These are phyloP conservation scores for Yarrowia osloensis DNA, from an alignment of 805 yeast species.

Conservation along the genomic window DNA sequence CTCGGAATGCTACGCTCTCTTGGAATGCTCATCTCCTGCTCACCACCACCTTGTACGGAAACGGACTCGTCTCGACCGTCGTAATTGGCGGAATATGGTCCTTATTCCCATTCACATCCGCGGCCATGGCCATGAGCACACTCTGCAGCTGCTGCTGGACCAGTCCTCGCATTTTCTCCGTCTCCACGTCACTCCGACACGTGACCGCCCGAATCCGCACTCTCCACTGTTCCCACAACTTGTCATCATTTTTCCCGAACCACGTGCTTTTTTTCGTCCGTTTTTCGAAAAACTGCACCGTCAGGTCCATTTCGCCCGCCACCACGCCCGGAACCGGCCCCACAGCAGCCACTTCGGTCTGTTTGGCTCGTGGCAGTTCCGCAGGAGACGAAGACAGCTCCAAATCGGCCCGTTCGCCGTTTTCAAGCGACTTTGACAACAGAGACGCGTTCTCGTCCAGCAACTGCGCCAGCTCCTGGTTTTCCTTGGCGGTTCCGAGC, in stretches of 20 bases:
- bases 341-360: background rate
- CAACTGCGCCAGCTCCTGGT: constrained; percentile 51
- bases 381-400: background rate
- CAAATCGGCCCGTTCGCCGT: constrained; percentile 31
- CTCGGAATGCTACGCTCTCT: no score
- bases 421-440: constrained; percentile 38
- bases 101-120: constrained; percentile 56
- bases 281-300: constrained; percentile 41
- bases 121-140: constrained; percentile 51
- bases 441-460: constrained; percentile 45
- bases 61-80: constrained; percentile 65
- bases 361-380: background rate
- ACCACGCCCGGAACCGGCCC: constrained; percentile 1
- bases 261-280: constrained; percentile 32
- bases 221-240: constrained; percentile 73
- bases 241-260: constrained; percentile 43
- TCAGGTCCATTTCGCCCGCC: constrained; percentile 31
- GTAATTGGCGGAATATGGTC: constrained; percentile 75
- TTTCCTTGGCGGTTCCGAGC: constrained; percentile 47
- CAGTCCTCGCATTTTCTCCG: constrained; percentile 33
- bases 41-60: constrained; percentile 53
- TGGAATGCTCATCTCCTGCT: no score
- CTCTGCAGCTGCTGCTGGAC: constrained; percentile 47
- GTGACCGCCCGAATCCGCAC: constrained; percentile 46
- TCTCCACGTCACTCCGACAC: constrained; percentile 6